Percentiles rank a stretch among this genome's conserved stretches.
These are phyloP conservation scores for Spergularia bocconei DNA, from an alignment of 148 eudicot genomes.

Conservation along the genomic window DNA sequence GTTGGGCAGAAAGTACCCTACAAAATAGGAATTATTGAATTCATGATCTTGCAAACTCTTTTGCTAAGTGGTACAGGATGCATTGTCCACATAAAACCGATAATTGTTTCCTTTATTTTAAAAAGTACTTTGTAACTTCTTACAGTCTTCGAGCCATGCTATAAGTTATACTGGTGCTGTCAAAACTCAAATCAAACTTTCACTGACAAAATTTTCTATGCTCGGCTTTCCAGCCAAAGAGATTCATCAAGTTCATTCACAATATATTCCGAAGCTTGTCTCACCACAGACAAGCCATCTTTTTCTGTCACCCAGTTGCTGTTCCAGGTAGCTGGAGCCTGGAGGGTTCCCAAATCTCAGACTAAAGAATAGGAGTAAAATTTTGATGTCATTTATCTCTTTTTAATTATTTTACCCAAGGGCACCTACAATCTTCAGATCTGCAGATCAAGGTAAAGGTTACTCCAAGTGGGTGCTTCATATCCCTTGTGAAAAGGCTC, in stretches of 20 bases:
- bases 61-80: background rate
- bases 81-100: background rate
- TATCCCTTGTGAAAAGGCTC: background rate
- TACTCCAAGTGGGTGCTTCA: background rate
- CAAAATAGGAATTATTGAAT: background rate
- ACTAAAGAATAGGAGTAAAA: background rate
- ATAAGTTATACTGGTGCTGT: background rate
- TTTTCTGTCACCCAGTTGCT: background rate
- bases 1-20: background rate
- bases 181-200: background rate
- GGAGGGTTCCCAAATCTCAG: background rate
- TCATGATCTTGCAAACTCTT: background rate
- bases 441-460: background rate
- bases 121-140: background rate
- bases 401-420: background rate
- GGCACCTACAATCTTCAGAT: background rate
- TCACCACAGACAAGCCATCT: background rate
- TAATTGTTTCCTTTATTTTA: too few relatives aligned
- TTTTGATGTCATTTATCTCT: background rate
- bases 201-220: background rate
- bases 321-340: background rate
- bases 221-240: background rate
- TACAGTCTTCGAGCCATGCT: background rate
- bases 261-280: background rate
- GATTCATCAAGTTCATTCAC: background rate